Base-by-base conservation (phyloP, 2,329 filamentous ascomycete genomes). In the Hortaea werneckii region DNA sequence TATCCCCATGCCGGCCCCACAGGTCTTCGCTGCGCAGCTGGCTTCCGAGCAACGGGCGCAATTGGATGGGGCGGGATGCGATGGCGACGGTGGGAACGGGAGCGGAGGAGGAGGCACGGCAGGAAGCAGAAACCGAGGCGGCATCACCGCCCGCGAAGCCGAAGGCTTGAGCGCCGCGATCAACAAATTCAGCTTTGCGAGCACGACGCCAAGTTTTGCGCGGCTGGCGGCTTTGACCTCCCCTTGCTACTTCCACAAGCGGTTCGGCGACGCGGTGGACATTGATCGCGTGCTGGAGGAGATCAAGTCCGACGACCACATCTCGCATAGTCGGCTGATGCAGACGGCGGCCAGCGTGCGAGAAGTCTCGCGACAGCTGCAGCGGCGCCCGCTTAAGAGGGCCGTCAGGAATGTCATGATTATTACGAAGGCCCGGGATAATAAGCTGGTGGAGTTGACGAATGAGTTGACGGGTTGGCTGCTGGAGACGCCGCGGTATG, bases 391-490 rank as follows among this genome's bases (percentile, higher is more conserved):
- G 20, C 87, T 96, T 66, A 92, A 86, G 68, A 83, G 89, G 54
- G 89, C 89, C 8, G 89, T 98, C 40, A 81, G 80, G 60, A 95
- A 87, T 64, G 79, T 98, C 60, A 96, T 98, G 92, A 95, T 98
- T 59, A 87, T 98, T 53, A 98, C 92, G 50, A 98, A 96, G 68
- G 92, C 92, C 20, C 81, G 92, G 52, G 92, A 98, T 69, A 96
- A 98, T 62, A 81, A 87, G 56, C 76, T 98, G 11, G 90, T 98
- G 30, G 79, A 85, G 55, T 74, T 95, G 55, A 98, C 92, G 1
- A 79, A 86, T 48, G 88, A 98, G 64, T 72, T 98, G 48, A 75
- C 90, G 8, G 79, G 82, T 55, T 98, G 90, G 87, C 75, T 98
- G 30, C 77, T 98, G 49, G 78, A 77, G 50, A 95, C 88, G 2